Base-by-base conservation (phyloP, 768 basidiomycete genomes). In the Tricholoma bakamatsutake region DNA sequence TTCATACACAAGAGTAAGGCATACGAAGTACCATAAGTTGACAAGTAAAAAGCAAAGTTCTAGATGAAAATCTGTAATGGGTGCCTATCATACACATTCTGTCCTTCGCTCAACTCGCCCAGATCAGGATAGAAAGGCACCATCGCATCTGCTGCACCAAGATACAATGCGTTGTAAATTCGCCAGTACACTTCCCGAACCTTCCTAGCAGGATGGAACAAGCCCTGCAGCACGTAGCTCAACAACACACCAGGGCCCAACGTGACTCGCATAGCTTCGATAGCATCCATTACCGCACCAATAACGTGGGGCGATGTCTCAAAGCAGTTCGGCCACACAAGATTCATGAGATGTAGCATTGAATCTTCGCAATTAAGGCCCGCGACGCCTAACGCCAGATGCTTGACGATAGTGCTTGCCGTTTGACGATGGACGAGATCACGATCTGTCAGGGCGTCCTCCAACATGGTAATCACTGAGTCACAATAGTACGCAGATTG, bases 291-390 rank as follows among this genome's bases (percentile, higher is more conserved):
- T 42, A 98, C 92, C 5, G 94, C 92, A 31, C 93, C 93, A 59
- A 98, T 98, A 57, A 99, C 95, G 73, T 99, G 97, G 5, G 97
- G 97, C 12, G 89, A 93, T 1, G 95, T 96, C 76, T 98, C 96
- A 70, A 98, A 98, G 71, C 94, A 95, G 68, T 98, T 98, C 1
- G 97, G 97, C 95, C 95, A 98, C 12, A 98, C 90, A 27, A 99
- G 82, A 69, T 99, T 99, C 87, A 98, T 92, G 49, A 98, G 73
- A 66, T 99, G 97, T 52, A 93, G 80, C 84, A 98, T 91, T 11
- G 96, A 96, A 71, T 99, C 97, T 73, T 99, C 97, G 64, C 93
- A 95, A 1, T 97, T 96, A 27, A 98, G 81, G 46, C 97, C 97
- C 1, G 97, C 95, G 5, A 97, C 94, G 42, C 97, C 97, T 30